Evolutionary conservation across 768 basidiomycete species (phyloP), one percentile per base, ranked within the genome.

Genomic region (Leccinum rimulosum): DNA sequence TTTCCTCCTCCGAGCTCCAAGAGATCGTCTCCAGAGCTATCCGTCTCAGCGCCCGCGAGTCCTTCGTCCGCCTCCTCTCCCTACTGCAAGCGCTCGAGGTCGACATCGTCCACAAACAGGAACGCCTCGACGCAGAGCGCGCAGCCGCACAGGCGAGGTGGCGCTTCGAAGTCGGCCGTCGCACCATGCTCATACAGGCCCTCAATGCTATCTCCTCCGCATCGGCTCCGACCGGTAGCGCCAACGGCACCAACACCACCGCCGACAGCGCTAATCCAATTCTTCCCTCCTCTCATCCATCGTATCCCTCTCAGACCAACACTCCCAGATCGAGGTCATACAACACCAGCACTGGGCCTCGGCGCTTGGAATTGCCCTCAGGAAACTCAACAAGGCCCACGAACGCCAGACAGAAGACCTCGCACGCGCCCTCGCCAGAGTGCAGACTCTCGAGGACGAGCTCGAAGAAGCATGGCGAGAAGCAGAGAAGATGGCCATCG

Each of bases 401-500:
- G 83, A 84, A 6, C 82, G 83, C 40, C 82, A 89, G 36, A 84
- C 80, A 0, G 68, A 76, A 1, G 88, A 92, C 28, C 77, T 90
- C 28, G 70, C 74, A 31, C 72, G 75, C 8, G 77, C 82, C 5
- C 78, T 77, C 55, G 68, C 77, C 11, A 76, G 78, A 38, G 80
- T 88, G 25, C 73, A 73, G 27, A 77, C 82, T 54, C 80, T 93
- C 22, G 79, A 88, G 64, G 87, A 80, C 14, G 88, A 91, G 62
- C 76, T 92, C 25, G 84, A 87, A 51, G 91, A 93, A 55, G 91
- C 90, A 0, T 93, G 91, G 91, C 80, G 79, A 50, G 85, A 87
- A 59, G 91, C 89, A 3, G 86, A 90, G 64, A 82, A 81, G 45
- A 76, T 91, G 64, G 91, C 90, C 1, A 70, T 76, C 54, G 88